These are phyloP conservation scores for Cercospora janseana DNA, from an alignment of 2,329 filamentous ascomycete species.

Conservation along the genomic window DNA sequence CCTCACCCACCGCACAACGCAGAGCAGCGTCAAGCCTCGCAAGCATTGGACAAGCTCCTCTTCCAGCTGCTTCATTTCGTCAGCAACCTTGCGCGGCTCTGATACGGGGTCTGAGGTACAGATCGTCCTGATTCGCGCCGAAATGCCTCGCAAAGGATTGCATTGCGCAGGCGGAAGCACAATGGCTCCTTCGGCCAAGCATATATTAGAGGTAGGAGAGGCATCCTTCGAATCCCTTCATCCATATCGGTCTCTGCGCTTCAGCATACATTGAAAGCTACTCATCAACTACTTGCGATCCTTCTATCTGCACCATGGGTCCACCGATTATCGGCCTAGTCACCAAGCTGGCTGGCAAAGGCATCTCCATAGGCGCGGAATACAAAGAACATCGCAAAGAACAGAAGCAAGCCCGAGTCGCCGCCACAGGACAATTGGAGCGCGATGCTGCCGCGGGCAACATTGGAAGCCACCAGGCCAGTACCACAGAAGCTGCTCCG, in stretches of 20 bases:
- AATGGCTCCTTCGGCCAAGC: not conserved
- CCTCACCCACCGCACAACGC: not conserved
- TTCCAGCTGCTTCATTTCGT: too few relatives aligned
- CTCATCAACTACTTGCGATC: not conserved
- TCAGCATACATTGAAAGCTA: not conserved
- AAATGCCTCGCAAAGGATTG: too few relatives aligned
- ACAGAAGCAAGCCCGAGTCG: slow-evolving; percentile 22
- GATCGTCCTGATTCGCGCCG: too few relatives aligned
- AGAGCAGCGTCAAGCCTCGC: not conserved
- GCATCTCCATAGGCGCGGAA: slow-evolving; percentile 33
- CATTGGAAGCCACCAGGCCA: not conserved
- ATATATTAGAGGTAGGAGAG: not conserved
- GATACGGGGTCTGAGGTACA: too few relatives aligned
- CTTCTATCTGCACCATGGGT: not conserved
- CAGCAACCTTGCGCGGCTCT: too few relatives aligned
- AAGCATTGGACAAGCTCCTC: slow-evolving; percentile 6
- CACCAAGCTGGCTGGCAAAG: slow-evolving; percentile 24
- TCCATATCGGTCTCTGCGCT: not conserved
- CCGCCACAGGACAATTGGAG: slow-evolving; percentile 16
- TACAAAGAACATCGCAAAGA: slow-evolving; percentile 33
- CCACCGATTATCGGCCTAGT: not conserved
- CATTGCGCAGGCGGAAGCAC: not conserved
- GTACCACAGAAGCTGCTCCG: slow-evolving; percentile 10
- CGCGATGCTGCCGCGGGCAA: too few relatives aligned
- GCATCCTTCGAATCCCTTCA: not conserved